Evolutionary conservation across 2,329 filamentous ascomycete genomes (phyloP), one percentile per base, ranked within the genome.

Genomic region (Mariannaea elegans): DNA sequence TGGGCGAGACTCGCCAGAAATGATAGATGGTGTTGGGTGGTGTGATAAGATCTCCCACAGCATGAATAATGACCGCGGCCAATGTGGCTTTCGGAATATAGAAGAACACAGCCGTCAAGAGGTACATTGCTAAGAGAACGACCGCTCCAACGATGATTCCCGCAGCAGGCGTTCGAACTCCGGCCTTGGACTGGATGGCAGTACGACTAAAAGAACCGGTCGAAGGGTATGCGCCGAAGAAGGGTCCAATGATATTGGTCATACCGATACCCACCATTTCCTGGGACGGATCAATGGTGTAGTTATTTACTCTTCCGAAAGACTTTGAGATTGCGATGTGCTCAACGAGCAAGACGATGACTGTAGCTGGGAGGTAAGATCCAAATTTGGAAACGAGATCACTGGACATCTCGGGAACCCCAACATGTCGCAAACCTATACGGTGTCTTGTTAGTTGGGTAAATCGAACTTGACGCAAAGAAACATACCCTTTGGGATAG

Each of bases 251-350:
- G 34, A 98, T 82, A 73, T 98, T 98, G 32, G 90, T 90, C 23
- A 97, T 87, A 63, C 94, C 94, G 65, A 98, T 97, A 19, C 93
- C 94, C 45, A 99, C 92, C 78, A 99, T 86, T 75, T 99, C 94
- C 75, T 99, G 94, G 0, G 94, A 97, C 0, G 95, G 94, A 68
- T 97, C 89, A 73, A 99, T 97, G 14, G 87, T 90, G 77, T 99
- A 99, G 79, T 97, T 97, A 81, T 97, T 98, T 69, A 97, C 87
- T 59, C 94, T 87, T 9, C 95, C 95, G 68, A 99, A 98, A 0
- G 94, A 97, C 76, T 98, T 99, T 16, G 94, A 93, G 64, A 98
- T 97, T 46, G 94, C 93, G 69, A 98, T 97, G 74, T 98, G 94
- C 77, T 98, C 95, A 62, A 98, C 96, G 32, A 98, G 83, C 57